Evolutionary conservation across 768 basidiomycete species (phyloP).

Genomic region (Rubroboletus pulcherrimus): DNA sequence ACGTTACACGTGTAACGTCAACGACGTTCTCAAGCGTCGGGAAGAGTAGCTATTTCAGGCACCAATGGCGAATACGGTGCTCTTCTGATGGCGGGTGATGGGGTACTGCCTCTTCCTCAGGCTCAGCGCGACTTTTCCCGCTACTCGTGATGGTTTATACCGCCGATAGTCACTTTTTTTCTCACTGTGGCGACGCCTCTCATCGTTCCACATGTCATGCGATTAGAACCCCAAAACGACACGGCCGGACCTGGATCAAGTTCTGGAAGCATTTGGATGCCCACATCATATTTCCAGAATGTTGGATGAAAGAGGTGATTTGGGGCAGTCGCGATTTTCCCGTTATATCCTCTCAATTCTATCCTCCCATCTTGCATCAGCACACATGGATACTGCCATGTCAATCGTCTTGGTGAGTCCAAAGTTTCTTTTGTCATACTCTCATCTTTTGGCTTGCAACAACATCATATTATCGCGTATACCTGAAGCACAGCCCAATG

Average conservation of each 20-base stretch:
- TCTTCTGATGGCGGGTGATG: not conserved
- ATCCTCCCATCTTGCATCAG: not conserved
- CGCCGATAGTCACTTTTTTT: not conserved
- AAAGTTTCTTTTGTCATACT: not conserved
- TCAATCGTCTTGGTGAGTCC: not conserved
- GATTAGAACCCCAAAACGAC: conserved; percentile 6
- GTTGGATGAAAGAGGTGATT: not conserved
- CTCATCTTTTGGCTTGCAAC: not conserved
- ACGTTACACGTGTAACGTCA: conserved; percentile 31
- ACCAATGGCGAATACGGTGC: conserved; percentile 3
- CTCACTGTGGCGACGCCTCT: conserved; percentile 9
- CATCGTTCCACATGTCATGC: conserved; percentile 6
- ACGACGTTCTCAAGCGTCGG: conserved; percentile 1
- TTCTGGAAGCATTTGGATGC: not conserved
- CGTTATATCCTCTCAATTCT: not conserved
- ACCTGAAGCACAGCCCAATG: not conserved
- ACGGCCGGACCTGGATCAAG: not conserved
- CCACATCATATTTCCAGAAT: not conserved
- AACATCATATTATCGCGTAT: not conserved
- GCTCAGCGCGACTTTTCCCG: not conserved
- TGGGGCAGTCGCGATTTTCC: not conserved
- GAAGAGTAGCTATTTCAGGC: not conserved
- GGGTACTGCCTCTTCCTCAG: not conserved
- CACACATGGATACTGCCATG: not conserved
- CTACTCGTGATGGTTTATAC: not conserved